Evolutionary conservation across 2,329 filamentous ascomycete species (phyloP), one percentile per base, ranked within the genome.

Genomic region (Lachnellula subtilissima): DNA sequence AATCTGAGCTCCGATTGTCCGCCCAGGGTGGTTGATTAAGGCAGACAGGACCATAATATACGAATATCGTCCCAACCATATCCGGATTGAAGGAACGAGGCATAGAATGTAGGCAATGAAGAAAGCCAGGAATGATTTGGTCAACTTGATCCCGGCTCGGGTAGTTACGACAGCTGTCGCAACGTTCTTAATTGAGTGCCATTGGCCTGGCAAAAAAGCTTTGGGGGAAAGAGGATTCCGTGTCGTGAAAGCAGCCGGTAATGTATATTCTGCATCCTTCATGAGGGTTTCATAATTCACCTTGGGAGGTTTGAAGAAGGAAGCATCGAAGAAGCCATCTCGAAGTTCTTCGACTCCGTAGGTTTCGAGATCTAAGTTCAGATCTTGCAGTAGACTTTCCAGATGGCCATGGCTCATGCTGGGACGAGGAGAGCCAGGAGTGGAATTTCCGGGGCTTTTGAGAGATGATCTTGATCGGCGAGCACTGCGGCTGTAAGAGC

Each of bases 31-130:
- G 56, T 84, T 84, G 46, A 84, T 62, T 19, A 84, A 75, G n/a
- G 78, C 72, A 2, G 81, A 84, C 48, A 85, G 67, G 4, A 74
- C 76, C 73, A 82, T 78, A 57, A 84, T 75, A 61, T 83, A 84
- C 59, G 73, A 74, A 61, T 82, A 79, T 15, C 70, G 73, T 2
- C 82, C 82, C 4, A 84, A 71, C 74, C 76, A 80, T n/a, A 66
- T 55, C n/a, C 73, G 72, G 4, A 77, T 72, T 3, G 63, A 63
- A 1, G 79, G 78, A 5, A 83, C 66, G 2, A 84, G 75, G 60
- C 81, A 84, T 17, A 84, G 64, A 2, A 79, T 67, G 63, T 84
- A 84, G 2, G 80, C 76, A 48, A 78, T 70, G 60, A 82, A 81
- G 66, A 81, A 82, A n/a, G 74, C 79, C n/a, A 78, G 62, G 59